Conservation (phyloP, 768 basidiomycete species). For the Mycena polygramma region DNA sequence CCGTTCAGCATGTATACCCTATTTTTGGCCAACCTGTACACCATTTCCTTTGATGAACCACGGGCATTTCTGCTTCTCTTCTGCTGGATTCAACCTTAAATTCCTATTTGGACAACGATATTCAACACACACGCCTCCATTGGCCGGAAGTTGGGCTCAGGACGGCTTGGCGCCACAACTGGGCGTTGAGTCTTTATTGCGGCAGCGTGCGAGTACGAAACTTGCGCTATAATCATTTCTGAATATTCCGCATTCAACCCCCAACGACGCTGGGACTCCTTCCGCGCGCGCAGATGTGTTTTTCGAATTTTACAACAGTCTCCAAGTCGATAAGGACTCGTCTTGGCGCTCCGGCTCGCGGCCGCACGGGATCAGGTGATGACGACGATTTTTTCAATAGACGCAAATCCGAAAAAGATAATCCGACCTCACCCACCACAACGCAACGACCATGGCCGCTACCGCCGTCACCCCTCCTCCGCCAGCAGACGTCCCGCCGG, state of each 20-base stretch:
- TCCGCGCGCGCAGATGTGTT: too few relatives aligned
- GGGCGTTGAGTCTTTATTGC: neutral
- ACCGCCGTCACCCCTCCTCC: slow-evolving; percentile 1
- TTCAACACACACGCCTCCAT: neutral
- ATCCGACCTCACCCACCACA: neutral
- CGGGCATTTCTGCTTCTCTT: too few relatives aligned
- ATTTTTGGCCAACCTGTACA: too few relatives aligned
- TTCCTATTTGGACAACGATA: neutral
- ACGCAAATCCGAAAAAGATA: too few relatives aligned
- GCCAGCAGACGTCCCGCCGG: slow-evolving; percentile 10
- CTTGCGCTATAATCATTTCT: neutral
- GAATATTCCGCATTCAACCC: neutral
- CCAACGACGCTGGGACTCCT: too few relatives aligned
- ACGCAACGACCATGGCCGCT: neutral
- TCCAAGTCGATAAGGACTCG: neutral
- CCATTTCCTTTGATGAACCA: too few relatives aligned
- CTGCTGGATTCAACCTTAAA: neutral
- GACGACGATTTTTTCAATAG: neutral
- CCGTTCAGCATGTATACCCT: neutral
- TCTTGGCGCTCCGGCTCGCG: too few relatives aligned
- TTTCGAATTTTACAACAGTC: neutral
- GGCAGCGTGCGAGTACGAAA: neutral
- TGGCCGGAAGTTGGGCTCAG: neutral
- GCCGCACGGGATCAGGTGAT: slow-evolving; percentile 6
- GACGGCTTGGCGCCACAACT: neutral